phyloP scores from a whole-genome alignment of 2,329 filamentous ascomycete genomes.

The Phaeosphaeria sp. region DNA sequence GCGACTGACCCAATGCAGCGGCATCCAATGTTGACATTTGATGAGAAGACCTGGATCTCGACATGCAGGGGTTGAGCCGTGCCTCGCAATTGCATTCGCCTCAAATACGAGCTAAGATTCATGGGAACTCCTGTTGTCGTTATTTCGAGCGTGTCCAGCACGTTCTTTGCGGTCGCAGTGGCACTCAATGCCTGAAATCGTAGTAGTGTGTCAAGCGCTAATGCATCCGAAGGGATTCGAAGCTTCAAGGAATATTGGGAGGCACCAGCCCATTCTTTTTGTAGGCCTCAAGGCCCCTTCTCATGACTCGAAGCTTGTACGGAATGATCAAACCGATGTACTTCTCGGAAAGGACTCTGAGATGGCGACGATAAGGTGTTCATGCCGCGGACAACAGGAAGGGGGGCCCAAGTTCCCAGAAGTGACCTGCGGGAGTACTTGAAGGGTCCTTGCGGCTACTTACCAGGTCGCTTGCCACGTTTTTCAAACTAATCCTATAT shows the following conservation, averaged over 20 bases:
- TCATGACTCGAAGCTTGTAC: conserved; percentile 17
- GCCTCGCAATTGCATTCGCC: background rate
- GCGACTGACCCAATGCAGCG: background rate
- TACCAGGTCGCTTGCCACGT: conserved; percentile 16
- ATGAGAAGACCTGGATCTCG: background rate
- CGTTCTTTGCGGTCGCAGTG: conserved; percentile 3
- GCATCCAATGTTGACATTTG: background rate
- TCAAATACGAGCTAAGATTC: conserved; percentile 11
- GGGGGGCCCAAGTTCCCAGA: conserved; percentile 7
- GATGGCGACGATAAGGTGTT: background rate
- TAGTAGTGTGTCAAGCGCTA: conserved; percentile 8
- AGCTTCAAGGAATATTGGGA: conserved; percentile 9
- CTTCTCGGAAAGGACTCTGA: conserved; percentile 2
- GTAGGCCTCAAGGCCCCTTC: conserved; percentile 2
- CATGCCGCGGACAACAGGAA: background rate
- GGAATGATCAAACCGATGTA: conserved; percentile 17
- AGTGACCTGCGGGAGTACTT: conserved; percentile 14
- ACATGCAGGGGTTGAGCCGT: background rate
- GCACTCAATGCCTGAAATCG: conserved; percentile 9
- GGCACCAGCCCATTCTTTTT: conserved; percentile 7
- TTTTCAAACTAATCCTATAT: conserved; percentile 8
- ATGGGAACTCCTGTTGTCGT: conserved; percentile 14
- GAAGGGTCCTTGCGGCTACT: conserved; percentile 15
- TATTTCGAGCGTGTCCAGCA: conserved; percentile 5
- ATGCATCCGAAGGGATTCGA: conserved; percentile 6